These are phyloP conservation scores for Colletotrichum sp. DNA, from an alignment of 2,329 filamentous ascomycete genomes.

Conservation along the genomic window DNA sequence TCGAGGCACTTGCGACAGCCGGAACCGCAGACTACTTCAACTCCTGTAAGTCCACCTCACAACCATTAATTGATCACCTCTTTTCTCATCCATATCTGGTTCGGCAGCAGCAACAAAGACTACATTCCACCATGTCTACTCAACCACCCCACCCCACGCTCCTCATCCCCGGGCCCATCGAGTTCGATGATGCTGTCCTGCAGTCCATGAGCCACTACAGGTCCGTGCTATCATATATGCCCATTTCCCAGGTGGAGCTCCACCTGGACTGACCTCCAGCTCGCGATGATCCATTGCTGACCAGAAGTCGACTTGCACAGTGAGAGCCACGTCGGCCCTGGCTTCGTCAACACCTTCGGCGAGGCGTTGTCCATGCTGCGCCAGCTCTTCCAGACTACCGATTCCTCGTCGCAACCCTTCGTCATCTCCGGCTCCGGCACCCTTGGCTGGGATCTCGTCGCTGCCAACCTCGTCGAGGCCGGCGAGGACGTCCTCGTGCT, in stretches of 20 bases:
- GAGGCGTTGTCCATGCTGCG: slow-evolving; percentile 88
- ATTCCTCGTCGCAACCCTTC: slow-evolving; percentile 85
- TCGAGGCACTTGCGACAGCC: slow-evolving; percentile 19
- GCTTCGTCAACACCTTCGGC: slow-evolving; percentile 89
- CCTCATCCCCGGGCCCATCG: slow-evolving; percentile 96
- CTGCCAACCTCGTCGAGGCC: slow-evolving; percentile 89
- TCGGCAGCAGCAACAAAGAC: slow-evolving; percentile 8
- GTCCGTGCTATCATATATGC: slow-evolving; percentile 47
- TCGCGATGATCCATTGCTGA: slow-evolving; percentile 15
- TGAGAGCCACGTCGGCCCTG: slow-evolving; percentile 90
- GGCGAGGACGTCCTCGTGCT: slow-evolving; percentile 92
- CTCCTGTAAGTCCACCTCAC: not conserved
- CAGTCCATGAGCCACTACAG: slow-evolving; percentile 95
- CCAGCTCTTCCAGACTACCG: slow-evolving; percentile 91
- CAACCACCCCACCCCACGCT: slow-evolving; percentile 72
- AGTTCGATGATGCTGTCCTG: slow-evolving; percentile 97
- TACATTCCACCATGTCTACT: slow-evolving; percentile 58
- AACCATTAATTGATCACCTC: not conserved
- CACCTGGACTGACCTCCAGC: not conserved
- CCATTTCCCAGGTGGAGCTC: not conserved
- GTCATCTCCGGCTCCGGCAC: slow-evolving; percentile 94
- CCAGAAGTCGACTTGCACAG: slow-evolving; percentile 47
- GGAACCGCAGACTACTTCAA: slow-evolving; percentile 15
- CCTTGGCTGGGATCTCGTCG: slow-evolving; percentile 94
- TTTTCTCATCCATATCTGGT: not conserved